A percentile compares a stretch with the other conserved stretches of the same genome.
Conservation (phyloP, 2,329 filamentous ascomycete genomes). For the Fonsecaea nubica region DNA sequence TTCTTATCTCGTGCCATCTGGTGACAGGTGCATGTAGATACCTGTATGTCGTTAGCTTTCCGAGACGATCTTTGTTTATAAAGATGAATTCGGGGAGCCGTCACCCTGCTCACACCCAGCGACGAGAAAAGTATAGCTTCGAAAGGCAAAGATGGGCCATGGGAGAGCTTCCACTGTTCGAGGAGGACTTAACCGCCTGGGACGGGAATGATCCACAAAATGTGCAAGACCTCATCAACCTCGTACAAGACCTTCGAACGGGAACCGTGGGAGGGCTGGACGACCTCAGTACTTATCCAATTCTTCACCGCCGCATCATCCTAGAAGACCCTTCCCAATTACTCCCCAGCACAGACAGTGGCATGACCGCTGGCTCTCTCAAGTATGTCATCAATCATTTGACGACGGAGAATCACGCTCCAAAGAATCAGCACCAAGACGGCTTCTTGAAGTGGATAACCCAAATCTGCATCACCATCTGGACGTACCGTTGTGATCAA, state of each 20-base stretch:
- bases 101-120: not conserved
- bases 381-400: constrained; percentile 12
- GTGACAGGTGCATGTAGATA: constrained; percentile 1
- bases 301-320: constrained; percentile 2
- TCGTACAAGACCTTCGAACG: not conserved
- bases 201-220: not conserved
- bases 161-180: constrained; percentile 11
- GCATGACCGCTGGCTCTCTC: constrained; percentile 10
- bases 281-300: not conserved
- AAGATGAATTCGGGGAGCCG: constrained; percentile 6
- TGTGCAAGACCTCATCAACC: not conserved
- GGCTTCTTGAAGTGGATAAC: constrained; percentile 6
- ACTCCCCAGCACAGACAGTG: not conserved
- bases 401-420: not conserved
- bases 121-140: constrained; percentile 7
- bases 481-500: constrained; percentile 10
- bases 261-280: not conserved
- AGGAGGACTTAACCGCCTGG: constrained; percentile 1
- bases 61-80: not conserved
- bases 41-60: not conserved
- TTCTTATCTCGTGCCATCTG: not conserved
- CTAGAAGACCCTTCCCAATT: not conserved
- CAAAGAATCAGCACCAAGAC: not conserved
- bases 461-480: constrained; percentile 19
- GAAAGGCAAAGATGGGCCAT: not conserved